phyloP scores from a whole-genome alignment of 2,329 filamentous ascomycete species.

The Pseudogymnoascus sp. region DNA sequence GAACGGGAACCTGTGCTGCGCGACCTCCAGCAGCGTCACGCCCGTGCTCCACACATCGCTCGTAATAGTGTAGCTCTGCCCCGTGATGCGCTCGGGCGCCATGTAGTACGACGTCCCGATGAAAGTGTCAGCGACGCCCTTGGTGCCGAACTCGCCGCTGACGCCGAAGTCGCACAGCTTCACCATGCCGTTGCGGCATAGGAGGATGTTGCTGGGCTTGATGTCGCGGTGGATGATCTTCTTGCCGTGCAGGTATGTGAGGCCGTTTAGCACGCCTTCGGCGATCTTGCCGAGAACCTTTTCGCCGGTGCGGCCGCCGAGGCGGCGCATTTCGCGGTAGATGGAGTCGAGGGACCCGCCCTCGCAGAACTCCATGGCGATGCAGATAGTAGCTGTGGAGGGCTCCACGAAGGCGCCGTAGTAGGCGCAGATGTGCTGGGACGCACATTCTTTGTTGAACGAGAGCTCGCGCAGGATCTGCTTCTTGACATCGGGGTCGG shows the following conservation, averaged over 20 bases:
- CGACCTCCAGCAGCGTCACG: slow-evolving; percentile 96
- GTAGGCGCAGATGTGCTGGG: slow-evolving; percentile 92
- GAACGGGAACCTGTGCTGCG: slow-evolving; percentile 96
- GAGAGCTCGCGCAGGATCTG: slow-evolving; percentile 93
- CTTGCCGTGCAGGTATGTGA: slow-evolving; percentile 90
- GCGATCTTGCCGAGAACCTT: slow-evolving; percentile 96
- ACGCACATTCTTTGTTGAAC: slow-evolving; percentile 97
- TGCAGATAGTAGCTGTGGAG: slow-evolving; percentile 92
- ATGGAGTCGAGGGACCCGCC: slow-evolving; percentile 93
- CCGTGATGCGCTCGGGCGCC: slow-evolving; percentile 96
- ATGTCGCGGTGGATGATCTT: slow-evolving; percentile 99
- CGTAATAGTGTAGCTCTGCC: slow-evolving; percentile 96
- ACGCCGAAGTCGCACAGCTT: slow-evolving; percentile 99
- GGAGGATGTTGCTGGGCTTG: slow-evolving; percentile 93
- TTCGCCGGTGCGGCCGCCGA: slow-evolving; percentile 89
- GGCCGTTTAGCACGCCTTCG: slow-evolving; percentile 83
- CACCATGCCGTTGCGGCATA: slow-evolving; percentile 85
- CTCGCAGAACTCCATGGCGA: slow-evolving; percentile 98
- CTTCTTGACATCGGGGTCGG: slow-evolving; percentile 95
- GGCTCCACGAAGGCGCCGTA: slow-evolving; percentile 96
- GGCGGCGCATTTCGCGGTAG: slow-evolving; percentile 92
- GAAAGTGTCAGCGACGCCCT: slow-evolving; percentile 97
- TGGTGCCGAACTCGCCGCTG: slow-evolving; percentile 94
- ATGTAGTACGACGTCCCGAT: slow-evolving; percentile 99
- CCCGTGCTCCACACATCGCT: slow-evolving; percentile 98